Evolutionary conservation across 139 green algal genomes (phyloP).

Genomic region (Chlamydomonas sp.): DNA sequence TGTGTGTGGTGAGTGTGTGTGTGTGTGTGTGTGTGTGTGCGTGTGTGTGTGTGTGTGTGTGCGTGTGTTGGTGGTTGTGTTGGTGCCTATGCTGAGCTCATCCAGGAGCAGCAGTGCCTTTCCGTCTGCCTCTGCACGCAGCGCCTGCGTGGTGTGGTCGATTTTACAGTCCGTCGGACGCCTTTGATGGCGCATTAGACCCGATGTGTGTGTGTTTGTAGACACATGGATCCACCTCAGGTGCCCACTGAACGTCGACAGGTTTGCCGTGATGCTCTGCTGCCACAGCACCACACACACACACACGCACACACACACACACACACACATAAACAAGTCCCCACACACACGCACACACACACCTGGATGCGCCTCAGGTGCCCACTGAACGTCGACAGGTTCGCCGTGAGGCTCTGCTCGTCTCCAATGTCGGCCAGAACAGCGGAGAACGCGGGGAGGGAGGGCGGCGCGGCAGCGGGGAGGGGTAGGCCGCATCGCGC

Average conservation of each 20-base stretch:
- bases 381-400: slow-evolving; percentile 90
- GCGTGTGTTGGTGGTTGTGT: neutral
- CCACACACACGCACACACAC: neutral
- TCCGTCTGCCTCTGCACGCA: slow-evolving; percentile 60
- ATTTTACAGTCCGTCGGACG: too few relatives aligned
- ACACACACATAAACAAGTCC: too few relatives aligned
- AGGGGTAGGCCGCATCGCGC: slow-evolving; percentile 73
- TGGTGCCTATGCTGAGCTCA: too few relatives aligned
- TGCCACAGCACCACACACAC: too few relatives aligned
- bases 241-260: slow-evolving; percentile 95
- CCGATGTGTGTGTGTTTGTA: slow-evolving; percentile 3
- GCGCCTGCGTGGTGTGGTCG: too few relatives aligned
- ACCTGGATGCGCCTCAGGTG: slow-evolving; percentile 61
- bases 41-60: slow-evolving; percentile 1
- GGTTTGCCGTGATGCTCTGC: slow-evolving; percentile 38
- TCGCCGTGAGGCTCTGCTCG: slow-evolving; percentile 70
- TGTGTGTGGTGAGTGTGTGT: neutral
- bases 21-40: neutral
- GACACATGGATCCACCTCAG: slow-evolving; percentile 38
- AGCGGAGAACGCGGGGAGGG: slow-evolving; percentile 58
- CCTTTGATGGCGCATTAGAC: too few relatives aligned
- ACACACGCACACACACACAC: too few relatives aligned
- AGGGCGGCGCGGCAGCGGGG: slow-evolving; percentile 49
- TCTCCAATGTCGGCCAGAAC: slow-evolving; percentile 92
- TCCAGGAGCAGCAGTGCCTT: slow-evolving; percentile 80